phyloP scores from a whole-genome alignment of 257 asterid species.

The Penstemon newberryi region DNA sequence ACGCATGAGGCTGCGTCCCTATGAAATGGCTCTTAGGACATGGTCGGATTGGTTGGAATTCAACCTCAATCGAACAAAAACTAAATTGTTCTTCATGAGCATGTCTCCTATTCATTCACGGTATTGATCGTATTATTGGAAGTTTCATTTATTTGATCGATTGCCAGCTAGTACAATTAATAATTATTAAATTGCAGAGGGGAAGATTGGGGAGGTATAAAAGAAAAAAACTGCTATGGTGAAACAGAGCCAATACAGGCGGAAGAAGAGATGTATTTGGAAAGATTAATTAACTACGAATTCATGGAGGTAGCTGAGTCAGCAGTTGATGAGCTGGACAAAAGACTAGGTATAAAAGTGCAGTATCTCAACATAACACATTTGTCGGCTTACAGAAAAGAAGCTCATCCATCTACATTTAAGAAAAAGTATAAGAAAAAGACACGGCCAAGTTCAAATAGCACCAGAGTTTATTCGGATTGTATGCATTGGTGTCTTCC shows the following conservation, averaged over 20 bases:
- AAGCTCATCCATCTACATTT: slow-evolving; percentile 34
- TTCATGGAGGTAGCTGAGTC: slow-evolving; percentile 45
- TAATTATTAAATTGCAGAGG: slow-evolving; percentile 31
- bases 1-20: slow-evolving; percentile 19
- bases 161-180: neutral
- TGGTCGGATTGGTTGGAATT: slow-evolving; percentile 68
- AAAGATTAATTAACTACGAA: slow-evolving; percentile 36
- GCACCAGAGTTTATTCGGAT: slow-evolving; percentile 23
- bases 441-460: neutral
- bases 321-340: slow-evolving; percentile 31
- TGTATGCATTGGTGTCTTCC: slow-evolving; percentile 47
- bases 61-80: slow-evolving; percentile 47
- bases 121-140: slow-evolving; percentile 1
- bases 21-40: slow-evolving; percentile 59
- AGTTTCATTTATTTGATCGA: neutral
- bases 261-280: slow-evolving; percentile 34
- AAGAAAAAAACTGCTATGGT: slow-evolving; percentile 36
- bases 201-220: slow-evolving; percentile 37
- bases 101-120: slow-evolving; percentile 39
- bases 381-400: slow-evolving; percentile 33
- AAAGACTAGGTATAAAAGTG: slow-evolving; percentile 36
- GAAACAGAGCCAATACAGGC: slow-evolving; percentile 37
- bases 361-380: slow-evolving; percentile 35
- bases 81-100: slow-evolving; percentile 52
- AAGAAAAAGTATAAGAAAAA: slow-evolving; percentile 11